Evolutionary conservation across 2,329 filamentous ascomycete genomes (phyloP).

Genomic region (Pyrenophora teres): DNA sequence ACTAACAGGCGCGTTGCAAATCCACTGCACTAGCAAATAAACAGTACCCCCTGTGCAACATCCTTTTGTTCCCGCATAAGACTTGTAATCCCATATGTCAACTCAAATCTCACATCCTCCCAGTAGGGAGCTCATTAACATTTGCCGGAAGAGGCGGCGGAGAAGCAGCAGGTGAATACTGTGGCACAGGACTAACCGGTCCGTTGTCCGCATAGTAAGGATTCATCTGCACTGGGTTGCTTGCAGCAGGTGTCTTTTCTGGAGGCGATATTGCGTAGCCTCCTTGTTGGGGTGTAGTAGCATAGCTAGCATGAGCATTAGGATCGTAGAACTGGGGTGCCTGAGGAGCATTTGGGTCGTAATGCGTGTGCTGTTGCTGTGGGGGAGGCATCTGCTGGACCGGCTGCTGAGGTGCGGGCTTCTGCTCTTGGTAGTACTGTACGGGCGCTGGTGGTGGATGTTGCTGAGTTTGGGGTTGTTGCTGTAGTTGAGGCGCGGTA

Average conservation of each 20-base stretch:
- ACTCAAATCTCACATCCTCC: constrained; percentile 9
- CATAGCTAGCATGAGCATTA: constrained; percentile 8
- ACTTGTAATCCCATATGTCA: background rate
- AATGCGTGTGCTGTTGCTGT: constrained; percentile 4
- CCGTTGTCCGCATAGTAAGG: constrained; percentile 11
- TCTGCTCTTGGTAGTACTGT: constrained; percentile 15
- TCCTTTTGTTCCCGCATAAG: no score
- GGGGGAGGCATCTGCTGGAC: constrained; percentile 11
- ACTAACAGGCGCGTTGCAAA: background rate
- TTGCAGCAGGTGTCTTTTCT: constrained; percentile 11
- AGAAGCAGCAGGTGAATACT: constrained; percentile 7
- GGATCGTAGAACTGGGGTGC: constrained; percentile 12
- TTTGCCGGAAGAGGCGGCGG: constrained; percentile 1
- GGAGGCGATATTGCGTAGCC: constrained; percentile 3
- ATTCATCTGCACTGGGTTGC: constrained; percentile 1
- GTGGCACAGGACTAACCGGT: constrained; percentile 15
- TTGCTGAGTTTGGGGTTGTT: constrained; percentile 1
- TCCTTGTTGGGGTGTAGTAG: constrained; percentile 1
- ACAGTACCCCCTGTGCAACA: no score
- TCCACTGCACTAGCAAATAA: no score
- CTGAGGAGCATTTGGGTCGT: constrained; percentile 9
- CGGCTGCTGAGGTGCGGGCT: constrained; percentile 6
- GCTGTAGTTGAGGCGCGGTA: background rate
- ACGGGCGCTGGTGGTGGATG: background rate
- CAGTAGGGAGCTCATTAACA: constrained; percentile 14